phyloP scores from a whole-genome alignment of 2,329 filamentous ascomycete genomes.

The Botrytis tulipae region DNA sequence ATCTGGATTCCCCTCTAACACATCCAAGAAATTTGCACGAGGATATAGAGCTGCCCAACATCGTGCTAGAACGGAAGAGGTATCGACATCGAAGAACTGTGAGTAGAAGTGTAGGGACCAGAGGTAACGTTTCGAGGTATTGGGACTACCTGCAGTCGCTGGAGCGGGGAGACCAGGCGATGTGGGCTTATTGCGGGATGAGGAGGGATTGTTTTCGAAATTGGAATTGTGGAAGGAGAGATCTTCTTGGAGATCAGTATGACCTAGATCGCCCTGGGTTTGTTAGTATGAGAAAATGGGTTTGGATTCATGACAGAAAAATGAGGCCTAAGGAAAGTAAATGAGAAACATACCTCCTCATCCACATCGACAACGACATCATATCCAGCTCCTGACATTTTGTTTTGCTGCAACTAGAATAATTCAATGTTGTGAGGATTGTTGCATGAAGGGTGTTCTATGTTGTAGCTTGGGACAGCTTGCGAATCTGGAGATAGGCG shows the following conservation, averaged over 20 bases:
- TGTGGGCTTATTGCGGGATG: slow-evolving; percentile 42
- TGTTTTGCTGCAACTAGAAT: neutral
- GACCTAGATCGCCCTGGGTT: slow-evolving; percentile 85
- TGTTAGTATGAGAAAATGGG: slow-evolving; percentile 9
- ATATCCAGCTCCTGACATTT: slow-evolving; percentile 65
- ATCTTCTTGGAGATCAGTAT: slow-evolving; percentile 97
- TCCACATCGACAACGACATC: slow-evolving; percentile 98
- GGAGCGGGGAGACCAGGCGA: slow-evolving; percentile 54
- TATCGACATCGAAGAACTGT: slow-evolving; percentile 99
- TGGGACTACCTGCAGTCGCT: slow-evolving; percentile 49
- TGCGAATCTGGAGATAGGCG: slow-evolving; percentile 25
- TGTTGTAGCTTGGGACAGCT: slow-evolving; percentile 29
- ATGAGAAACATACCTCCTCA: slow-evolving; percentile 67
- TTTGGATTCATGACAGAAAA: slow-evolving; percentile 18
- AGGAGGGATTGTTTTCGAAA: slow-evolving; percentile 62
- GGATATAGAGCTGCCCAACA: slow-evolving; percentile 90
- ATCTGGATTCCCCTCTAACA: slow-evolving; percentile 94
- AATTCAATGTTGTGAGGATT: neutral
- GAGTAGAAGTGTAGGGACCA: slow-evolving; percentile 94
- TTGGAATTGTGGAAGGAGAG: slow-evolving; percentile 97
- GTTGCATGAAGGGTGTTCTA: neutral
- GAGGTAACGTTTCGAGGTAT: slow-evolving; percentile 77
- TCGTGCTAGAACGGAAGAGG: slow-evolving; percentile 78
- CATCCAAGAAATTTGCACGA: slow-evolving; percentile 91
- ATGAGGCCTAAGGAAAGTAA: neutral